Base-by-base conservation (phyloP, 2,329 filamentous ascomycete species). In the Fusarium globosum region DNA sequence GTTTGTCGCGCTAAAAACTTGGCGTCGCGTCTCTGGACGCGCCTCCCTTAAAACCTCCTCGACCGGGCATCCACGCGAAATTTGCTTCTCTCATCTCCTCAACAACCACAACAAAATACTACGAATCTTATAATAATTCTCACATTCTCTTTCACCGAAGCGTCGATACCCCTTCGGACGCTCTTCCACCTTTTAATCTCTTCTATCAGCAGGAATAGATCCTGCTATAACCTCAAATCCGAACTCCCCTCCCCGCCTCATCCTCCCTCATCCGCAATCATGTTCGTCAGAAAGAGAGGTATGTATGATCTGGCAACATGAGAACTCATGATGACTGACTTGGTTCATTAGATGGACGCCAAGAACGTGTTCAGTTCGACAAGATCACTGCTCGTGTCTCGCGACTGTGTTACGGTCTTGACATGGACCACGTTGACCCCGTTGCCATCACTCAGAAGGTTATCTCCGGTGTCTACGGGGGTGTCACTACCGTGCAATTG, bases 311-410 rank as follows among this genome's bases (percentile, higher is more conserved):
- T 51, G 35, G 56, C 43, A 43, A 48, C 46, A 45, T 49, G n/a
- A 53, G n/a, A 28, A 42, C 43, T 61, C 43, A 51, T 48, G 38
- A 35, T 49, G 53, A 55, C 81, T 85, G 65, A 83, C 78, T n/a
- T 14, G 30, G 30, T 15, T 28, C 15, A 23, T 21, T 63, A 98
- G 96, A 99, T 90, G 96, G 96, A 86, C 96, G 96, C 88, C 97
- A 98, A 88, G 96, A 99, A 90, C 96, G 96, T 85, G 96, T 99
- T 76, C 96, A 99, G 85, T 99, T 99, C 88, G 96, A 99, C 89
- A 99, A 99, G 88, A 99, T 99, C 90, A 98, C 96, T 81, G 96
- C 96, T 80, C 95, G 96, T 85, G 96, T 99, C 77, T 98, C 96
- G 52, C 92, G 96, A 80, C 89, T 99, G 81, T 99, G 96, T 90